Evolutionary conservation across 768 basidiomycete genomes (phyloP), one percentile per base, ranked within the genome.

Genomic region (Artomyces pyxidatus): DNA sequence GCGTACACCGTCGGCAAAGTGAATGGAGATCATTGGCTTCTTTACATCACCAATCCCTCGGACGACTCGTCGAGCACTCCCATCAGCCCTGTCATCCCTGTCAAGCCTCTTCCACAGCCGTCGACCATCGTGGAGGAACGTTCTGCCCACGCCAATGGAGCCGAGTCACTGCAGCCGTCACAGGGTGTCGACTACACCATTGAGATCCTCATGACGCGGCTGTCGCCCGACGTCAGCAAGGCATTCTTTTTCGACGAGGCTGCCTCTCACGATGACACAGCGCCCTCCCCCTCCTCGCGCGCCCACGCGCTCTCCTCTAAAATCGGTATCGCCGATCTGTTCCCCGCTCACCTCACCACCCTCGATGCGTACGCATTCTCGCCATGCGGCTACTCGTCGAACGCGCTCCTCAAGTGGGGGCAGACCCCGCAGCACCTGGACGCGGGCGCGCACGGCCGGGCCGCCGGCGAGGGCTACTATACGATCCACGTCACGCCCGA

Each of bases 401-500:
- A 99, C 63, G 92, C 91, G 9, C 80, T 98, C 10, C 71, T 81
- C 59, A 81, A 73, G 62, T 89, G 77, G 80, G 73, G 70, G 14
- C 69, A 72, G 43, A 68, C 30, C 50, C 56, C 11, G 50, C 56
- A 62, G 48, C 63, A 55, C 17, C 26, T 21, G 49, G 59, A 49
- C 49, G 53, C 55, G 41, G 61, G 56, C 41, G 43, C 32, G 12
- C 54, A 49, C 25, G 48, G 63, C 48, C 59, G 65, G 29, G 44
- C 47, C 3, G 61, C 59, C 16, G 80, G 81, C 14, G 96, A 97
- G 65, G 91, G 95, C 32, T 99, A 99, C 67, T 97, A 90, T 64
- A 97, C 92, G 6, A 95, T 99, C 48, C 96, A 99, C 64, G 95
- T 98, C 51, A 99, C 96, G 0, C 96, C 96, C 23, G 96, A 98